Evolutionary conservation across 768 basidiomycete species (phyloP).

Genomic region (Solioccasus polychromus): DNA sequence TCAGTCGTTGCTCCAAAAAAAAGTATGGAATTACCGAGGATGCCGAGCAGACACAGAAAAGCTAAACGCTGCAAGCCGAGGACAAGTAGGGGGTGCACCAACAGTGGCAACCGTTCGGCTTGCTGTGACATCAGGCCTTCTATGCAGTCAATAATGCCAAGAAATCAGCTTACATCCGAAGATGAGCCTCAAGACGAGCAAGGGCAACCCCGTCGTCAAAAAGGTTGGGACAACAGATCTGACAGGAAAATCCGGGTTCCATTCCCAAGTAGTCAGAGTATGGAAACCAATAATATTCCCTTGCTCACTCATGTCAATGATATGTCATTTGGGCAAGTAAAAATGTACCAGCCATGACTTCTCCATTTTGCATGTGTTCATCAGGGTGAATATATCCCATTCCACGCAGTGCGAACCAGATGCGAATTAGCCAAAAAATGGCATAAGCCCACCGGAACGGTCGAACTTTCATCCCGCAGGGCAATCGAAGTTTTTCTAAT

Average conservation of each 20-base stretch:
- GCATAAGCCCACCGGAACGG: slow-evolving; percentile 19
- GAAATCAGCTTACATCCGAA: slow-evolving; percentile 22
- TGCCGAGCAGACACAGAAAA: slow-evolving; percentile 30
- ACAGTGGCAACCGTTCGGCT: slow-evolving; percentile 9
- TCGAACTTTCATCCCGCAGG: slow-evolving; percentile 8
- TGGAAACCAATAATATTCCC: slow-evolving; percentile 29
- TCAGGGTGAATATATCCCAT: slow-evolving; percentile 41
- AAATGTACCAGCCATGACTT: slow-evolving; percentile 34
- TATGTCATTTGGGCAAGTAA: neutral
- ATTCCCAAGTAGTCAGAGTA: slow-evolving; percentile 37
- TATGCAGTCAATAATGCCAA: neutral
- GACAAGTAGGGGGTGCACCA: slow-evolving; percentile 14
- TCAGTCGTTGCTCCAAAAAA: slow-evolving; percentile 2
- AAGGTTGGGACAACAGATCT: slow-evolving; percentile 35
- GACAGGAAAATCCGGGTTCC: slow-evolving; percentile 33
- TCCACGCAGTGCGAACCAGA: slow-evolving; percentile 32
- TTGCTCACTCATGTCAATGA: slow-evolving; percentile 16
- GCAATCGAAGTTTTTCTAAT: neutral
- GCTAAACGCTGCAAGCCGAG: slow-evolving; percentile 30
- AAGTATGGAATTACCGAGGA: slow-evolving; percentile 29
- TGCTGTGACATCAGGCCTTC: slow-evolving; percentile 9
- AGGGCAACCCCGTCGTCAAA: slow-evolving; percentile 33
- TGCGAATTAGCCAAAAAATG: slow-evolving; percentile 27
- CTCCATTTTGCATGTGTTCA: slow-evolving; percentile 42
- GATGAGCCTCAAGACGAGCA: slow-evolving; percentile 17